Conservation (phyloP, 352 stramenopile genomes). For the Phytophthora vignae region DNA sequence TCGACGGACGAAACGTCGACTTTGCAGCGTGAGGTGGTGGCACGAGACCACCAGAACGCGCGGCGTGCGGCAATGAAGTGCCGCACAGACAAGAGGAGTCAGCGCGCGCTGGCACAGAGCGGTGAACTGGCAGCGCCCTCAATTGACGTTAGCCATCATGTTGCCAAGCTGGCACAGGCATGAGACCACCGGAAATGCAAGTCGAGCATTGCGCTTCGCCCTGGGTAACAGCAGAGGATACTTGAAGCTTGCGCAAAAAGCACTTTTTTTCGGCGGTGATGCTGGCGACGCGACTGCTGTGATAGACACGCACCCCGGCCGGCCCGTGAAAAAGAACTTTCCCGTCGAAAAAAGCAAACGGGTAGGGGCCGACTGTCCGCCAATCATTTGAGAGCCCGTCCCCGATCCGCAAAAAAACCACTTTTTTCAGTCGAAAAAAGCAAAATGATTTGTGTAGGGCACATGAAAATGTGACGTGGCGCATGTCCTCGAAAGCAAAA, state of each 20-base stretch:
- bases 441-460: not conserved
- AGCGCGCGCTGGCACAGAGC: not conserved
- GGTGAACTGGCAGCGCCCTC: too few species aligned
- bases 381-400: too few species aligned
- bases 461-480: not conserved
- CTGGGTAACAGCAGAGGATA: conserved; percentile 3
- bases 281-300: not conserved
- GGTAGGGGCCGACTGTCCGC: not conserved
- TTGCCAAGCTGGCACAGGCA: not conserved
- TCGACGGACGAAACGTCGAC: not conserved
- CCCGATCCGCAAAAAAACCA: not conserved
- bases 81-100: not conserved
- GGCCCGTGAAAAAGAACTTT: not conserved
- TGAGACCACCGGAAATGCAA: conserved; percentile 28
- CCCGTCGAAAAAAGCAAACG: not conserved
- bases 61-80: not conserved
- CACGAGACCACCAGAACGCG: conserved; percentile 21
- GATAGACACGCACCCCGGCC: not conserved
- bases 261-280: not conserved
- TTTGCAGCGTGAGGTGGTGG: not conserved
- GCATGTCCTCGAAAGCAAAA: not conserved
- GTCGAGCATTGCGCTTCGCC: conserved; percentile 11
- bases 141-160: too few species aligned
- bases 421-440: not conserved
- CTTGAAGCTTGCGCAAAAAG: conserved; percentile 18